Evolutionary conservation across 148 eudicot species (phyloP).

Genomic region (Fagopyrum esculentum): DNA sequence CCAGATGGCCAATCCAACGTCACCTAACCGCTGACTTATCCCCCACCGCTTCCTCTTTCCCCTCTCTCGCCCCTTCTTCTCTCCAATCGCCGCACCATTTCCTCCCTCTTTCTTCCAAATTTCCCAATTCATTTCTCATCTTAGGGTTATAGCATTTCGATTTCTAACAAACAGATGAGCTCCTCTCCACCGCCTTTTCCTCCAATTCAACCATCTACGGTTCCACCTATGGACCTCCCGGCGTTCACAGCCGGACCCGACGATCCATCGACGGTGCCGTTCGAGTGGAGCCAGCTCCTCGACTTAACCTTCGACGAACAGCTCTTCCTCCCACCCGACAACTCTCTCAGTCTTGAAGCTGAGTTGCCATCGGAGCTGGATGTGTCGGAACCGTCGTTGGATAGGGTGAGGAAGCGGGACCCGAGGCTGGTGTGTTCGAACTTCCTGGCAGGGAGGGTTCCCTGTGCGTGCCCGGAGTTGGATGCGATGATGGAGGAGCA

Average conservation of each 20-base stretch:
- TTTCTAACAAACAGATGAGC: not conserved
- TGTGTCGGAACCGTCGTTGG: constrained; percentile 9
- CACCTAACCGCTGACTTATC: constrained; percentile 25
- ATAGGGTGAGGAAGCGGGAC: constrained; percentile 62
- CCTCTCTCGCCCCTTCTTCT: not conserved
- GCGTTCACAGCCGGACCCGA: constrained; percentile 18
- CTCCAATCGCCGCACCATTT: not conserved
- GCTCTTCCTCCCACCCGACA: constrained; percentile 16
- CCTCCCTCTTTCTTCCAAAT: not conserved
- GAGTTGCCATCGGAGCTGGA: not conserved
- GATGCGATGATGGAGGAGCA: constrained; percentile 52
- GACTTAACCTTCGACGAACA: constrained; percentile 32
- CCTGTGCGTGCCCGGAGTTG: constrained; percentile 79
- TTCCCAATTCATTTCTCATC: not conserved
- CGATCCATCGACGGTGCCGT: constrained; percentile 11
- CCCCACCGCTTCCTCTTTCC: constrained; percentile 6
- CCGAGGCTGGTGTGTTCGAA: constrained; percentile 65
- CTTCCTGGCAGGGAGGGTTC: constrained; percentile 66
- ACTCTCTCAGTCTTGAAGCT: not conserved
- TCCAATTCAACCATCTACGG: too few species aligned
- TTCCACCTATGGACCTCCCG: constrained; percentile 25
- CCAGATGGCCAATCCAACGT: not conserved
- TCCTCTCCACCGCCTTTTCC: not conserved
- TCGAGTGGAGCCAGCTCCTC: constrained; percentile 31
- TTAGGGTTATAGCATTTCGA: not conserved